Base-by-base conservation (phyloP, 163 green algal genomes). In the Scenedesmus sp. region DNA sequence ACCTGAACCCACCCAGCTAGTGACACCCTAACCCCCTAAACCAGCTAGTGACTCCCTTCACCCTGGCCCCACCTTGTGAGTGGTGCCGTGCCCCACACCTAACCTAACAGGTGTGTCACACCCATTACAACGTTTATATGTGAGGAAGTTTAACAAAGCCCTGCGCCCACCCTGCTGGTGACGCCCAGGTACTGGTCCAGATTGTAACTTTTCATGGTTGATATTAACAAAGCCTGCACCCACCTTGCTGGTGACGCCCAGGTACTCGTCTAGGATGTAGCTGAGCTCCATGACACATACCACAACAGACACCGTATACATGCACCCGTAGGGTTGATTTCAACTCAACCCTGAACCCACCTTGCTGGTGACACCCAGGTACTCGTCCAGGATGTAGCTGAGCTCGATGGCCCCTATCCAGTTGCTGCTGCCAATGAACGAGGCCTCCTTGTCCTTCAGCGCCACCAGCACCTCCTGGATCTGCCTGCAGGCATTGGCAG, bases 391-490 rank as follows among this genome's bases (percentile, higher is more conserved):
- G 4, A 99, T 94, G 92, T 96, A 99, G 20, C 94, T 94, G 52
- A 99, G 94, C 95, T 99, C 98, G 16, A 99, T 98, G 3, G 98
- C 97, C n/a, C 98, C 98, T 16, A 99, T 99, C 98, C 98, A 99
- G 81, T 99, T 94, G 82, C 76, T 95, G 60, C 94, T 97, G 54
- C 97, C 97, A 52, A 99, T 90, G 90, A 99, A 99, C 1, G 82
- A 93, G 7, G 92, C 10, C 7, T 94, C 89, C 94, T 99, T 99
- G 95, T 99, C 97, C 13, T 96, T 97, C 1, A 98, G 74, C 8
- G 94, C 87, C 62, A 97, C 97, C 52, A 98, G 94, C n/a, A 94
- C 90, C 91, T 96, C 52, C 92, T 98, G 97, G 55, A 98, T 97
- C 84, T 96, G 91, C 93, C 96, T 97, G 93, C 34, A 92, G 46